Evolutionary conservation across 1,284 basidiomycete genomes (phyloP), one percentile per base, ranked within the genome.

Genomic region (Austroboletus novae-zelandiae): DNA sequence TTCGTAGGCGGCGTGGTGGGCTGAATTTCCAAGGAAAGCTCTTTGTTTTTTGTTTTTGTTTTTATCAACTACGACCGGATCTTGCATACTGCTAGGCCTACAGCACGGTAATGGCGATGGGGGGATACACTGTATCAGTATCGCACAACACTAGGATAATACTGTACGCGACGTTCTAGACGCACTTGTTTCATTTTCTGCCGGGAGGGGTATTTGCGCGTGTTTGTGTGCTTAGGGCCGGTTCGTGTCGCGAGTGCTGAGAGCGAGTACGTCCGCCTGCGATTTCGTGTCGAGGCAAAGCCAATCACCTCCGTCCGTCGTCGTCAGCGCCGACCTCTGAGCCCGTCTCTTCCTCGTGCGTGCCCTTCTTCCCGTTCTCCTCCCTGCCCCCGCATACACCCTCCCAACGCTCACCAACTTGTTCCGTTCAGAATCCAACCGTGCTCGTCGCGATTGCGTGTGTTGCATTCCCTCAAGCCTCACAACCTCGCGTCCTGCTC

Each of bases 211-310:
- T 65, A 1, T 66, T 66, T 66, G 65, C n/a, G 15, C 15, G 31
- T 69, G 50, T 70, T 66, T 66, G 56, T 53, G 9, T 66, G 9
- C 59, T 70, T 66, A 66, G 65, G 65, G 65, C 65, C 61, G 65
- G 65, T 59, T 56, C 47, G 48, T 48, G 62, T 61, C 63, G 62
- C 52, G 62, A 9, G 9, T 47, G 53, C 49, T 57, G 48, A 51
- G 54, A 59, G 41, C 42, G 20, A 23, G 43, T 45, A 44, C 42
- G 57, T 52, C 46, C 41, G 49, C 52, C 52, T 62, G 57, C 58
- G 56, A 56, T 59, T 61, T 62, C 56, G 60, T 57, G 60, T 60
- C 37, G 20, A 55, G 62, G 50, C 54, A 55, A 44, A 56, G 56
- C 54, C 52, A 58, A 60, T 64, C 64, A 53, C 54, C 56, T 53